A percentile compares a stretch with the other conserved stretches of the same genome.
Evolutionary conservation across 495 filamentous ascomycete genomes (phyloP).

Genomic region (Annulohypoxylon bovei): DNA sequence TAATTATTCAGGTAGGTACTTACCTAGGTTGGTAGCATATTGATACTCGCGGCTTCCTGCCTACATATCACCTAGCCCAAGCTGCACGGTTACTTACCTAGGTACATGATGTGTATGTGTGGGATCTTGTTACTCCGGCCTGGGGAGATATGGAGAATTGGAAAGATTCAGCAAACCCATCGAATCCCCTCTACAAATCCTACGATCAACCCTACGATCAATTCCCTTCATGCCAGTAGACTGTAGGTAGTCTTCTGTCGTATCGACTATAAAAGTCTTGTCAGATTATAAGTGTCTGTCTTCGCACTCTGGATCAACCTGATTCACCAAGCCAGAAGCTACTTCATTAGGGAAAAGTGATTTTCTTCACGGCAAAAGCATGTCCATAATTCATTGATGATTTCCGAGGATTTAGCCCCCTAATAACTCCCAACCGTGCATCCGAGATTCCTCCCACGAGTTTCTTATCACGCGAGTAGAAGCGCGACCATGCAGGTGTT

Average conservation of each 20-base stretch:
- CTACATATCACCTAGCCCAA: neutral
- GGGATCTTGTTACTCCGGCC: neutral
- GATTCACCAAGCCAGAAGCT: constrained; percentile 22
- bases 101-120: neutral
- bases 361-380: constrained; percentile 47
- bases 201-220: neutral
- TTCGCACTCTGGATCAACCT: constrained; percentile 19
- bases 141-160: neutral
- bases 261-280: neutral
- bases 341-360: constrained; percentile 16
- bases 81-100: neutral
- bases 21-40: no score
- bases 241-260: neutral
- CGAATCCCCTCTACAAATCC: neutral
- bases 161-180: neutral
- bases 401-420: constrained; percentile 54
- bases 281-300: constrained; percentile 8
- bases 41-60: neutral
- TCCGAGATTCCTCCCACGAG: constrained; percentile 55
- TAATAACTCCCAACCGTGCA: constrained; percentile 54
- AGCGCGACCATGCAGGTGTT: constrained; percentile 58
- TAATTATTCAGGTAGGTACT: neutral
- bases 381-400: constrained; percentile 52
- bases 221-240: neutral
- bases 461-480: constrained; percentile 62